Conservation (phyloP, 306 rosid genomes). For the Vicia faba region DNA sequence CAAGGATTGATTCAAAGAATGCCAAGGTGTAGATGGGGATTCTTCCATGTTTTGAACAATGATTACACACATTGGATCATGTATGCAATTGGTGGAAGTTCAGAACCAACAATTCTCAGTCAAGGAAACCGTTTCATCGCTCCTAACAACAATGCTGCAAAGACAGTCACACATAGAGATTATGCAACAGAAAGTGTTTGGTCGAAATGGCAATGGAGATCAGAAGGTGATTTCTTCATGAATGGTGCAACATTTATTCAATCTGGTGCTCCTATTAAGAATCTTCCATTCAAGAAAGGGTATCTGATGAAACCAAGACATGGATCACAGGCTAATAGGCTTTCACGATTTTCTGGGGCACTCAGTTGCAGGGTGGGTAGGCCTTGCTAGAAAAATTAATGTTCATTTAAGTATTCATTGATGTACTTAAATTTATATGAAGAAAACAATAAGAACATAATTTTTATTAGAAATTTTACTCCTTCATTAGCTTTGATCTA, state of each 20-base stretch:
- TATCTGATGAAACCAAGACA: slow-evolving; percentile 49
- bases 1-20: slow-evolving; percentile 75
- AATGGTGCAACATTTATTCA: slow-evolving; percentile 65
- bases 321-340: slow-evolving; percentile 47
- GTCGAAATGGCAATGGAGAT: slow-evolving; percentile 69
- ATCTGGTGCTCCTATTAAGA: slow-evolving; percentile 42
- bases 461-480: neutral
- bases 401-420: neutral
- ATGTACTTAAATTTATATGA: neutral
- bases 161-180: slow-evolving; percentile 67
- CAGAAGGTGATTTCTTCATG: slow-evolving; percentile 65
- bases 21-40: slow-evolving; percentile 81
- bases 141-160: slow-evolving; percentile 40
- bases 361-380: slow-evolving; percentile 46
- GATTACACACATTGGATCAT: slow-evolving; percentile 87
- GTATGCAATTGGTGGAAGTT: slow-evolving; percentile 90
- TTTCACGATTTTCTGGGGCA: slow-evolving; percentile 56
- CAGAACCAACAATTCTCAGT: slow-evolving; percentile 75
- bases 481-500: neutral
- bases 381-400: slow-evolving; percentile 48
- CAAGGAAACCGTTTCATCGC: slow-evolving; percentile 86
- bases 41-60: slow-evolving; percentile 77
- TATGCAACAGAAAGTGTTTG: slow-evolving; percentile 38
- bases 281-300: slow-evolving; percentile 17
- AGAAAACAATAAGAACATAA: neutral